Percentiles rank a stretch among this genome's conserved stretches.
These are phyloP conservation scores for Hymenotorrendiella dingleyae DNA, from an alignment of 2,329 filamentous ascomycete genomes.

Conservation along the genomic window DNA sequence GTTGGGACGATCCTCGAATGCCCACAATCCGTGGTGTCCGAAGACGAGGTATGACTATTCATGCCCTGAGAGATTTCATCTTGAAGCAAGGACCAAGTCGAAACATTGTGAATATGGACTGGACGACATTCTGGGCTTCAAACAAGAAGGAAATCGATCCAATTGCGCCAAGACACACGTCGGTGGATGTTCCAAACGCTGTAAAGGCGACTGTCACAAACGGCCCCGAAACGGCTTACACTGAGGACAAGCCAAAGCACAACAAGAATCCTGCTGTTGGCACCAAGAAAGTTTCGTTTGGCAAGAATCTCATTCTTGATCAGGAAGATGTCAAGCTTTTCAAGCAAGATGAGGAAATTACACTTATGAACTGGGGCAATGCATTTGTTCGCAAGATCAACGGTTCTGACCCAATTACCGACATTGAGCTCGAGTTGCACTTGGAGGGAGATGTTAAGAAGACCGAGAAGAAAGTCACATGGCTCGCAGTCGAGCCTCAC, in stretches of 20 bases:
- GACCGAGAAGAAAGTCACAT: constrained; percentile 95
- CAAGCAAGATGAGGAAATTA: constrained; percentile 82
- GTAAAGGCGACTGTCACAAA: constrained; percentile 68
- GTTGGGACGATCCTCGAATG: constrained; percentile 85
- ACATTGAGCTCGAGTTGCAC: constrained; percentile 78
- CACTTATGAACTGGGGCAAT: constrained; percentile 95
- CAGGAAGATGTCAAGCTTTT: constrained; percentile 81
- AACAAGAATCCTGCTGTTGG: constrained; percentile 83
- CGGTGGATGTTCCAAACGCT: constrained; percentile 62
- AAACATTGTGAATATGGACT: constrained; percentile 80
- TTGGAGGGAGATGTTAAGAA: constrained; percentile 90
- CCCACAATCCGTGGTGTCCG: constrained; percentile 76
- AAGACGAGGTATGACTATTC: constrained; percentile 71
- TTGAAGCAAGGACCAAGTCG: constrained; percentile 77
- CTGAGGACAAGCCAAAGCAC: constrained; percentile 78
- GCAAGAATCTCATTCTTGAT: constrained; percentile 70
- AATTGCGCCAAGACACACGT: constrained; percentile 66
- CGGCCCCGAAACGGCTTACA: constrained; percentile 53
- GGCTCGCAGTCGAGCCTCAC: constrained; percentile 73
- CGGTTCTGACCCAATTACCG: constrained; percentile 55
- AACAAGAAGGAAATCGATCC: constrained; percentile 85
- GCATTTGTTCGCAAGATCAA: constrained; percentile 67
- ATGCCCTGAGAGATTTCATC: constrained; percentile 77
- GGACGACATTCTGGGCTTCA: constrained; percentile 61
- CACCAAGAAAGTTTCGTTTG: constrained; percentile 78